These are phyloP conservation scores for Komagataella populi DNA, from an alignment of 805 yeast genomes.

Conservation along the genomic window DNA sequence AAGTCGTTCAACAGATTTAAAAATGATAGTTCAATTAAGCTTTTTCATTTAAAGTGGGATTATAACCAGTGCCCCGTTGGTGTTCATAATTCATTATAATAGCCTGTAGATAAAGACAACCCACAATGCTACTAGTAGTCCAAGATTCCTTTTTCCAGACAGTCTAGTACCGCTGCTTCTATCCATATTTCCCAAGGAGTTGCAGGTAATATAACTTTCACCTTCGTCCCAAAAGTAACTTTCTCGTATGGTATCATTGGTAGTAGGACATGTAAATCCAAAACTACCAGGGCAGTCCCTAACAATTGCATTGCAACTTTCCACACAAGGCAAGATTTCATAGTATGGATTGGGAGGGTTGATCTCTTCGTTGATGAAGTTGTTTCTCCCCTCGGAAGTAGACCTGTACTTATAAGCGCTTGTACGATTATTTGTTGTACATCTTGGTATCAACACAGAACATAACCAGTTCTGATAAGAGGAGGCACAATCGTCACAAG, in stretches of 20 bases:
- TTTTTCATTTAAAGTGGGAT: not conserved
- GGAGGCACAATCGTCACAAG: conserved; percentile 58
- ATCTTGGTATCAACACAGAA: conserved; percentile 76
- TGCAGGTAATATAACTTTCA: conserved; percentile 22
- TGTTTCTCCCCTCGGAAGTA: conserved; percentile 42
- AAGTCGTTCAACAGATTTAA: not conserved
- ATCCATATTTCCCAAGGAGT: conserved; percentile 18
- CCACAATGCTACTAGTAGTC: not conserved
- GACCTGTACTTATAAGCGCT: conserved; percentile 30
- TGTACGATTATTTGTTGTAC: conserved; percentile 37
- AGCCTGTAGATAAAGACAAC: not conserved
- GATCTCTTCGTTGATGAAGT: conserved; percentile 36
- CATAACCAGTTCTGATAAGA: conserved; percentile 85
- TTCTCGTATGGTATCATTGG: conserved; percentile 16
- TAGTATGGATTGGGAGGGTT: conserved; percentile 46
- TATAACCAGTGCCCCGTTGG: not conserved
- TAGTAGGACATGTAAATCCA: conserved; percentile 60
- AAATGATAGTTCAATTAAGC: not conserved
- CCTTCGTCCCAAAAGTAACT: conserved; percentile 30
- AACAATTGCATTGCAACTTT: conserved; percentile 66
- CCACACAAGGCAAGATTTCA: conserved; percentile 80
- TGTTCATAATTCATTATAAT: not conserved
- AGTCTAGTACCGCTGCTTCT: not conserved
- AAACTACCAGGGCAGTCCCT: conserved; percentile 74
- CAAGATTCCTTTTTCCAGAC: not conserved